Conservation (phyloP, 2,329 filamentous ascomycete genomes). For the Phoma sp. region DNA sequence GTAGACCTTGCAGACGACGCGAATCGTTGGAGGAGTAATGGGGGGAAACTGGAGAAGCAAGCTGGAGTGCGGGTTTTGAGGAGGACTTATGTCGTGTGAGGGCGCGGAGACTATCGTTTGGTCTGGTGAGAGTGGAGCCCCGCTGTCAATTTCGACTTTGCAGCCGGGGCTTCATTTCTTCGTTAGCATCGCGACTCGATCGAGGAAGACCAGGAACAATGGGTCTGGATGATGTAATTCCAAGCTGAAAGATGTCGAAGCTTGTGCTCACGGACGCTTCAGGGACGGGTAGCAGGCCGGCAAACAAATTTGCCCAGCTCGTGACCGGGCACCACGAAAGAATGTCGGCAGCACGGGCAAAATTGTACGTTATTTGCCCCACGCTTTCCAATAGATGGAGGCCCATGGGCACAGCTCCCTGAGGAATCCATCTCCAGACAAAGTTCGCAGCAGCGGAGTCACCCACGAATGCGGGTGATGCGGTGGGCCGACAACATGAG, state of each 20-base stretch:
- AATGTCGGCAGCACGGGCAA: slow-evolving; percentile 20
- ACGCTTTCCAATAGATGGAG: slow-evolving; percentile 15
- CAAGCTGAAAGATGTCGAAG: slow-evolving; percentile 18
- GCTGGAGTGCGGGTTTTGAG: slow-evolving; percentile 27
- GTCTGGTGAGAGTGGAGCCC: slow-evolving; percentile 30
- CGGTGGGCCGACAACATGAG: slow-evolving; percentile 5
- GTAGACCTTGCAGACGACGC: slow-evolving; percentile 7
- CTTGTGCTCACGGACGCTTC: slow-evolving; percentile 14
- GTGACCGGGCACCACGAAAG: slow-evolving; percentile 20
- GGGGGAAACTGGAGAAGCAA: slow-evolving; percentile 17
- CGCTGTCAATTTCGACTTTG: slow-evolving; percentile 24
- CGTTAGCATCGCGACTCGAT: slow-evolving; percentile 22
- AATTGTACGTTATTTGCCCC: slow-evolving; percentile 18
- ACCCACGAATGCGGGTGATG: slow-evolving; percentile 13
- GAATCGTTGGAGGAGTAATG: slow-evolving; percentile 22
- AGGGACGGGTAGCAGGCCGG: slow-evolving; percentile 9
- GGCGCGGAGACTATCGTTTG: slow-evolving; percentile 24
- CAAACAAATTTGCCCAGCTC: slow-evolving; percentile 12
- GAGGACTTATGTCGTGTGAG: slow-evolving; percentile 30
- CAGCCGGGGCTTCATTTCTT: slow-evolving; percentile 23
- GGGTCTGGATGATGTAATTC: slow-evolving; percentile 32
- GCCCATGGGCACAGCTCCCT: slow-evolving; percentile 18
- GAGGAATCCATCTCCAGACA: slow-evolving; percentile 5
- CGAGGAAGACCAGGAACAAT: slow-evolving; percentile 25
- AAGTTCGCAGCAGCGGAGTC: slow-evolving; percentile 13